Evolutionary conservation across 164 flowering plant species (phyloP).

Genomic region (Dillenia suffruticosa): DNA sequence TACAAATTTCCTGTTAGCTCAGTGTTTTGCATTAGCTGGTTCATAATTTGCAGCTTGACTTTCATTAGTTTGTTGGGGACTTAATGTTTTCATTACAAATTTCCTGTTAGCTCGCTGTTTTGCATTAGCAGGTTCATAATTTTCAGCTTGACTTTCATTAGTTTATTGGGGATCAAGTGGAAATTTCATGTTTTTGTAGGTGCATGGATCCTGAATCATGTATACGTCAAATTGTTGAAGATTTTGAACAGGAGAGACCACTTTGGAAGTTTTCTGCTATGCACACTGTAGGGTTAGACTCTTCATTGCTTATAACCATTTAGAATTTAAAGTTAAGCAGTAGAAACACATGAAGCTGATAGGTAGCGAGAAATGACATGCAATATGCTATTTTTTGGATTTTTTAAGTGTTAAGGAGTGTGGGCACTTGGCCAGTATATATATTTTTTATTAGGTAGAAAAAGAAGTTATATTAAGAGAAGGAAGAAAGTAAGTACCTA

Average conservation of each 20-base stretch:
- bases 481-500: too few relatives aligned
- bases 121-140: neutral
- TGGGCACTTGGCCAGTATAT: too few relatives aligned
- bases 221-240: constrained; percentile 58
- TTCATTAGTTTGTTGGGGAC: neutral
- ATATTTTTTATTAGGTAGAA: too few relatives aligned
- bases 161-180: constrained; percentile 2
- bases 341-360: too few relatives aligned
- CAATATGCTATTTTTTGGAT: too few relatives aligned
- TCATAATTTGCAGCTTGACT: neutral
- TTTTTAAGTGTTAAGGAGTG: too few relatives aligned
- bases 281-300: constrained; percentile 38
- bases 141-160: neutral
- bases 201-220: constrained; percentile 79
- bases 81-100: too few relatives aligned
- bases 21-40: neutral
- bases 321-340: too few relatives aligned
- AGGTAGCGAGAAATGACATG: too few relatives aligned
- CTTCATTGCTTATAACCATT: too few relatives aligned
- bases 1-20: neutral
- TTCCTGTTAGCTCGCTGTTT: neutral
- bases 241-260: constrained; percentile 73
- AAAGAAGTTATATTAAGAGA: too few relatives aligned
- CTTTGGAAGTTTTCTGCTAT: constrained; percentile 89
- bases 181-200: constrained; percentile 30